Percentiles rank a stretch among this genome's conserved stretches.
phyloP scores from a whole-genome alignment of 345 rosid genomes.

The Camelina laxa region DNA sequence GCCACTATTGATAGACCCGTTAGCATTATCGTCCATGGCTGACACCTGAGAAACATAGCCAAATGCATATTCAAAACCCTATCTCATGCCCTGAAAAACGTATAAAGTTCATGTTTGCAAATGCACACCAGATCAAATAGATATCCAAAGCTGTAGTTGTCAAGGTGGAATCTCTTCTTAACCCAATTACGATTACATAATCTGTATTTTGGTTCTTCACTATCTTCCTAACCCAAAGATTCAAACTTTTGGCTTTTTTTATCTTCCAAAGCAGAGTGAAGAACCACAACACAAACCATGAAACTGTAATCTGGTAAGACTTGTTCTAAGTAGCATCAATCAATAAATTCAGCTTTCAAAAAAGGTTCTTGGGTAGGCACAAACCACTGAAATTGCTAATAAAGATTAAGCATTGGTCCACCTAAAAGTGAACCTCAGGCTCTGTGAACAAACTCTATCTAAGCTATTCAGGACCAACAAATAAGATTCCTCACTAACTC shows the following conservation, averaged over 20 bases:
- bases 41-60: slow-evolving; percentile 65
- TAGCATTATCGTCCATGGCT: slow-evolving; percentile 88
- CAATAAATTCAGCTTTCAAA: not conserved
- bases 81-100: not conserved
- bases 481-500: too few relatives aligned
- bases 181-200: not conserved
- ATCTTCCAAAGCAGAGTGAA: not conserved
- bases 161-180: not conserved
- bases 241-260: not conserved
- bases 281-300: not conserved
- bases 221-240: not conserved
- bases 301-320: not conserved
- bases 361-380: not conserved
- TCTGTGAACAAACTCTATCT: not conserved
- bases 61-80: not conserved
- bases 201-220: not conserved
- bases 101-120: not conserved
- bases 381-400: slow-evolving; percentile 8
- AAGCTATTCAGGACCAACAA: too few relatives aligned
- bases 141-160: not conserved
- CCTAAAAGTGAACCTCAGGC: not conserved
- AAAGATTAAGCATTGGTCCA: not conserved
- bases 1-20: slow-evolving; percentile 64
- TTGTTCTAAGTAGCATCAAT: not conserved
- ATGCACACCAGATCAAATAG: slow-evolving; percentile 10